Percentiles rank a stretch among this genome's conserved stretches.
Conservation (phyloP, 129 eudicot genomes). For the Artemisia tridentata region DNA sequence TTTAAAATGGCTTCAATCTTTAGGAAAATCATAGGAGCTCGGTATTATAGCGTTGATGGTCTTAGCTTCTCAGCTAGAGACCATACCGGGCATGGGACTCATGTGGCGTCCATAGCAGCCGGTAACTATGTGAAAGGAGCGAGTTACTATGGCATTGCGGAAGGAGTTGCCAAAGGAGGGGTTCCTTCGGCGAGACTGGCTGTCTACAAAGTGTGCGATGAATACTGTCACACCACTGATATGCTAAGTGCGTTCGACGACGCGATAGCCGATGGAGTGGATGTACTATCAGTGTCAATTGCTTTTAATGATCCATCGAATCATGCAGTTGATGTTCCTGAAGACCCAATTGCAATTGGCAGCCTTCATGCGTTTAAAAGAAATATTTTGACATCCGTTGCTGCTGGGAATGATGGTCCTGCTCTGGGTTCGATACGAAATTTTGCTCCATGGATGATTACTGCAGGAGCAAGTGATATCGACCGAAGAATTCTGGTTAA, state of each 20-base stretch:
- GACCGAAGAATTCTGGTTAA: too few species aligned
- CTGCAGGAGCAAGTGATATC: too few species aligned
- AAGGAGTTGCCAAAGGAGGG: constrained; percentile 4
- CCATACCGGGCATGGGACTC: not conserved
- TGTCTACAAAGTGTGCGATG: constrained; percentile 29
- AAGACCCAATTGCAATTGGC: constrained; percentile 38
- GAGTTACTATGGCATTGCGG: not conserved
- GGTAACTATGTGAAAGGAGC: not conserved
- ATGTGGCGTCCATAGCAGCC: not conserved
- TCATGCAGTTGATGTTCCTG: not conserved
- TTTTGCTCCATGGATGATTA: constrained; percentile 52
- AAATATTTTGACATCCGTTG: constrained; percentile 26
- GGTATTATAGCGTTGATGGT: not conserved
- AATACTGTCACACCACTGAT: constrained; percentile 19
- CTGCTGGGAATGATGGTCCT: constrained; percentile 41
- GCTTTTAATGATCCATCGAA: too few species aligned
- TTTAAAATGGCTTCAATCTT: not conserved
- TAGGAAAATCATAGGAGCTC: not conserved
- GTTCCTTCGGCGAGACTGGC: constrained; percentile 49
- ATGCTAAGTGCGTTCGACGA: constrained; percentile 34
- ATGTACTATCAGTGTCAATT: constrained; percentile 41
- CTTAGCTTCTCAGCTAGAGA: not conserved
- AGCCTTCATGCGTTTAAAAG: constrained; percentile 42
- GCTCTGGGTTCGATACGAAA: not conserved
- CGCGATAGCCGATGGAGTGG: constrained; percentile 63